Conservation (phyloP, 257 asterid genomes). For the Solanum ossicruentum region DNA sequence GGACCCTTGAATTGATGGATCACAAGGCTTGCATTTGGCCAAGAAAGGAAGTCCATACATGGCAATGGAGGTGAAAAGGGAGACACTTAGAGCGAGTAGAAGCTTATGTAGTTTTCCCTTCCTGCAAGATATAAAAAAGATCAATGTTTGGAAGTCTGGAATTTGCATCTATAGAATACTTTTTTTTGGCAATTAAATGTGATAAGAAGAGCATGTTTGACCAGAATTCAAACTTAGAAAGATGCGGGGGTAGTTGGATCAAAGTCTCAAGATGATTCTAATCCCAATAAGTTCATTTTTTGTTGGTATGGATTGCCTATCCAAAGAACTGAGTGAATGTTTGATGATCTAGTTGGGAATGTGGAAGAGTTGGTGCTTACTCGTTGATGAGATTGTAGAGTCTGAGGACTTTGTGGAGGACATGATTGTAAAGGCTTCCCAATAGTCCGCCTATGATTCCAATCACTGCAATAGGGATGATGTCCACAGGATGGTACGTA, state of each 20-base stretch:
- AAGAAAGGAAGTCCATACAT: slow-evolving; percentile 87
- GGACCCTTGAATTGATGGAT: slow-evolving; percentile 27
- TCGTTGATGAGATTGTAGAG: slow-evolving; percentile 67
- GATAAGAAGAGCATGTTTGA: background rate
- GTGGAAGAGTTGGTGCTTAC: slow-evolving; percentile 26
- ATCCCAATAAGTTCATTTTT: background rate
- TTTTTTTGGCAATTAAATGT: background rate
- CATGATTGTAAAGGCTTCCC: slow-evolving; percentile 75
- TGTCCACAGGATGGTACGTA: slow-evolving; percentile 41
- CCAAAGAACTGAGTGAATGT: background rate
- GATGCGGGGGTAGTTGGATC: background rate
- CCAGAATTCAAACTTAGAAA: background rate
- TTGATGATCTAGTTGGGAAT: background rate
- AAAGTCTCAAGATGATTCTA: background rate
- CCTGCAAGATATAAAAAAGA: slow-evolving; percentile 36
- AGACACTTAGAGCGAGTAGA: slow-evolving; percentile 59
- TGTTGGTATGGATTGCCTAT: background rate
- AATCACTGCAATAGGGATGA: slow-evolving; percentile 59
- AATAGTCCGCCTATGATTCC: slow-evolving; percentile 83
- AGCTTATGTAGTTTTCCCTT: slow-evolving; percentile 74
- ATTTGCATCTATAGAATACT: slow-evolving; percentile 33
- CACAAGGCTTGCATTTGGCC: slow-evolving; percentile 71
- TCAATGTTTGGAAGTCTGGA: background rate
- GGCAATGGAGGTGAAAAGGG: slow-evolving; percentile 71
- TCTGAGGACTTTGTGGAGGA: slow-evolving; percentile 70